These are phyloP conservation scores for Saururus chinensis DNA, from an alignment of 164 flowering plant genomes.

Conservation along the genomic window DNA sequence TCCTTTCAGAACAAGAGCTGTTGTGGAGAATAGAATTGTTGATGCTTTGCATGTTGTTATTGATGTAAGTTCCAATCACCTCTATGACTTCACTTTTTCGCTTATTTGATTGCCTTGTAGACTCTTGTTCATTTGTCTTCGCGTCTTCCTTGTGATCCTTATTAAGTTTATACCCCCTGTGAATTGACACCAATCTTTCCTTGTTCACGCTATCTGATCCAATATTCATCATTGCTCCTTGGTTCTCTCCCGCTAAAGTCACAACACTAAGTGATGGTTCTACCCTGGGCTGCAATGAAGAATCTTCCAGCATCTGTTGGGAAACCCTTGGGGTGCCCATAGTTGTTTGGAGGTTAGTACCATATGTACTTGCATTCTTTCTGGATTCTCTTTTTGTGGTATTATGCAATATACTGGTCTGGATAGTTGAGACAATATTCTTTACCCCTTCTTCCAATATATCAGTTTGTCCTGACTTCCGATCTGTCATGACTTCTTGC, in stretches of 20 bases:
- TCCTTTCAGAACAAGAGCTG: conserved; percentile 36
- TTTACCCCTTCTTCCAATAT: conserved; percentile 7
- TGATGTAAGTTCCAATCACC: conserved; percentile 26
- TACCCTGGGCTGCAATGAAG: conserved; percentile 10
- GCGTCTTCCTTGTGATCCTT: conserved; percentile 36
- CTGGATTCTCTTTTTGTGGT: conserved; percentile 5
- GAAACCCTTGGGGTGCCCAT: conserved; percentile 31
- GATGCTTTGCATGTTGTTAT: conserved; percentile 59
- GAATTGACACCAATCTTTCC: conserved; percentile 41
- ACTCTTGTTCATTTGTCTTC: conserved; percentile 32
- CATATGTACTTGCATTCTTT: conserved; percentile 18
- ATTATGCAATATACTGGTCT: background rate
- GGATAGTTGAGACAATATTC: conserved; percentile 4
- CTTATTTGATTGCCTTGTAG: conserved; percentile 6
- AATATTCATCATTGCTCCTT: conserved; percentile 62
- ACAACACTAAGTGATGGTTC: conserved; percentile 28
- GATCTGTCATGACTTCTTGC: background rate
- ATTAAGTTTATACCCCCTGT: conserved; percentile 45
- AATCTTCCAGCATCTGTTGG: conserved; percentile 20
- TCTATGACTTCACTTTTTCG: conserved; percentile 5
- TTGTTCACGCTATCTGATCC: conserved; percentile 22
- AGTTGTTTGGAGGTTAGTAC: conserved; percentile 10
- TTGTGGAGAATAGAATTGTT: conserved; percentile 54
- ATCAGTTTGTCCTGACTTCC: background rate
- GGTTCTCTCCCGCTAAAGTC: conserved; percentile 76